These are phyloP conservation scores for Carpinus viminea DNA, from an alignment of 306 rosid species.

Conservation along the genomic window DNA sequence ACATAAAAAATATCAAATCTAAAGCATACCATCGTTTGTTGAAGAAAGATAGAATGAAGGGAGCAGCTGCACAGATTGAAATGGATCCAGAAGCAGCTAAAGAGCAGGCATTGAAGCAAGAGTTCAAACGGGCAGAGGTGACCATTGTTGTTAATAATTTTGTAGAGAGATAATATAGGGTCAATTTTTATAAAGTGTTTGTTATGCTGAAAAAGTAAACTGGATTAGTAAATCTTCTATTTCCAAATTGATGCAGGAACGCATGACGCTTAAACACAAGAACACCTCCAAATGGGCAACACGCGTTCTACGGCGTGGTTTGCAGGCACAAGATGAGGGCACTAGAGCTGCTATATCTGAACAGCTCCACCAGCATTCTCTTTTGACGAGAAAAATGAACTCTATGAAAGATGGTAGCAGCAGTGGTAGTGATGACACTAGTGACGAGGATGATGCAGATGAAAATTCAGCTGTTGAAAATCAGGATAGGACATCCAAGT, in stretches of 20 bases:
- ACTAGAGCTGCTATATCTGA: constrained; percentile 86
- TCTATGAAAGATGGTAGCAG: constrained; percentile 71
- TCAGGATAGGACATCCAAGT: constrained; percentile 49
- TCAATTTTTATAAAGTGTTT: background rate
- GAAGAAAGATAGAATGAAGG: constrained; percentile 81
- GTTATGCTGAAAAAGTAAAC: background rate
- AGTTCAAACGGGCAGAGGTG: constrained; percentile 84
- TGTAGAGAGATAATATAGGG: background rate
- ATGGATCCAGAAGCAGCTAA: constrained; percentile 82
- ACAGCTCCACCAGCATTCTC: constrained; percentile 62
- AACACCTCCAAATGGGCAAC: constrained; percentile 65
- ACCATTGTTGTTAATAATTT: constrained; percentile 5
- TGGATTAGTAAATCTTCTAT: constrained; percentile 19
- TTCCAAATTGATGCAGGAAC: constrained; percentile 58
- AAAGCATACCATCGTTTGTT: constrained; percentile 71
- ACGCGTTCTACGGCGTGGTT: constrained; percentile 72
- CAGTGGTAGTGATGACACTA: constrained; percentile 59
- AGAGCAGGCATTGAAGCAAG: constrained; percentile 76
- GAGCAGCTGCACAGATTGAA: constrained; percentile 42
- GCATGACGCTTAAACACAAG: constrained; percentile 83
- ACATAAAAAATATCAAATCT: constrained; percentile 84
- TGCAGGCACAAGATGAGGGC: constrained; percentile 80
- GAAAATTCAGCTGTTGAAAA: constrained; percentile 48
- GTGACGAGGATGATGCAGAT: constrained; percentile 60
- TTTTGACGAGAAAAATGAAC: constrained; percentile 77